Percentiles rank a stretch among this genome's conserved stretches.
These are phyloP conservation scores for Ambrosia trifida DNA, from an alignment of 129 eudicot genomes.

Conservation along the genomic window DNA sequence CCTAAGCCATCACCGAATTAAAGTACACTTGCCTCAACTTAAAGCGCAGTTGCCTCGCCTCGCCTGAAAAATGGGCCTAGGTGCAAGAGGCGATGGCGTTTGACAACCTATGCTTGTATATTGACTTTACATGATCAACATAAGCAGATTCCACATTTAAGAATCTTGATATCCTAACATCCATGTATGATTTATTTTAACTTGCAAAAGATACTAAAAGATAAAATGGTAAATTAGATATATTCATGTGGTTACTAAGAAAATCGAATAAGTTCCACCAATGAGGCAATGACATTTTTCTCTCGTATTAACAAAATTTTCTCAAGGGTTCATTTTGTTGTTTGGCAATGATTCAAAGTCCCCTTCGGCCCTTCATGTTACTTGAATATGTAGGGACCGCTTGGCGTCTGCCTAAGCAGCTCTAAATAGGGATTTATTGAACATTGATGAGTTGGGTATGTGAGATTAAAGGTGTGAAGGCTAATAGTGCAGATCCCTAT, in stretches of 20 bases:
- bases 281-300: not conserved
- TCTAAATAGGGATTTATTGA: not conserved
- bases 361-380: not conserved
- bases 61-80: no score
- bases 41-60: no score
- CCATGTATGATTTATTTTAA: not conserved
- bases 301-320: not conserved
- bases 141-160: not conserved
- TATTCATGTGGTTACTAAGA: not conserved
- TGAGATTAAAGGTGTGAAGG: constrained; percentile 8
- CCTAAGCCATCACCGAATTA: no score
- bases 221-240: not conserved
- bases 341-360: not conserved
- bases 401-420: not conserved
- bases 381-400: not conserved
- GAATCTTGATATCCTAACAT: not conserved
- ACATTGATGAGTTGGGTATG: not conserved
- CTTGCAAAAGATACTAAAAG: constrained; percentile 7
- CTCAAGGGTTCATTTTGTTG: not conserved
- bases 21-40: no score
- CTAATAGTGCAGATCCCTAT: constrained; percentile 2
- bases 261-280: not conserved
- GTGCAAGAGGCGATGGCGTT: no score
- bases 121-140: no score
- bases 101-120: no score